Evolutionary conservation across 495 filamentous ascomycete species (phyloP).

Genomic region (Aspergillus ellipticus): DNA sequence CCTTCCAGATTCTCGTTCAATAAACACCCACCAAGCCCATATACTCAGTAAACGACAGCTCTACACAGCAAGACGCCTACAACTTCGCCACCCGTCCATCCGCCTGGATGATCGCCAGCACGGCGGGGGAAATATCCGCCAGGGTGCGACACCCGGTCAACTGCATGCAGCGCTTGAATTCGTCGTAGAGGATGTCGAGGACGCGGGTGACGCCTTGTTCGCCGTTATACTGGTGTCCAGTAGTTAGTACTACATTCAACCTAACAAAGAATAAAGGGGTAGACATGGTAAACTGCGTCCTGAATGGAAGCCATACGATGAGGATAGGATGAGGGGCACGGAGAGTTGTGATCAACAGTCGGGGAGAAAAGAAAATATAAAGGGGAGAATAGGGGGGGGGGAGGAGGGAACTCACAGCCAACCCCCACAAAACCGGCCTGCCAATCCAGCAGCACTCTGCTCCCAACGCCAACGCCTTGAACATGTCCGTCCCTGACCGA

Average conservation of each 20-base stretch:
- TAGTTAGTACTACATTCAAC: neutral
- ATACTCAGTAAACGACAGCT: neutral
- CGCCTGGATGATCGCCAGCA: conserved; percentile 30
- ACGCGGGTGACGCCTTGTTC: conserved; percentile 38
- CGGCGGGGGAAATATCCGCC: conserved; percentile 39
- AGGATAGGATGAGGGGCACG: too few relatives aligned
- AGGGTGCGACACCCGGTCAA: conserved; percentile 47
- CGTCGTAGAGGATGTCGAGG: conserved; percentile 40
- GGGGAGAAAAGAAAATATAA: neutral
- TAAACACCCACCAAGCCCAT: too few relatives aligned
- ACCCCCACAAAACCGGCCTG: conserved; percentile 54
- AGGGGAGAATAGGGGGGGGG: neutral
- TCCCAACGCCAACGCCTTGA: conserved; percentile 66
- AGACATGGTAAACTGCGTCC: too few relatives aligned
- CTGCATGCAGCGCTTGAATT: conserved; percentile 52
- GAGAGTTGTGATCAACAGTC: neutral
- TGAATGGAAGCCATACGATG: too few relatives aligned
- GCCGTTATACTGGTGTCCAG: conserved; percentile 32
- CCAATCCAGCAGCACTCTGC: conserved; percentile 63
- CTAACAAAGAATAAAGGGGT: too few relatives aligned
- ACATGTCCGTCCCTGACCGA: conserved; percentile 60
- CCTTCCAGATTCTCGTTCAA: neutral
- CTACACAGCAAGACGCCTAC: conserved; percentile 3
- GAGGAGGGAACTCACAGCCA: conserved; percentile 22
- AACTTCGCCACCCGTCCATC: conserved; percentile 37